Evolutionary conservation across 2,329 filamentous ascomycete species (phyloP).

Genomic region (Fusarium continuum): DNA sequence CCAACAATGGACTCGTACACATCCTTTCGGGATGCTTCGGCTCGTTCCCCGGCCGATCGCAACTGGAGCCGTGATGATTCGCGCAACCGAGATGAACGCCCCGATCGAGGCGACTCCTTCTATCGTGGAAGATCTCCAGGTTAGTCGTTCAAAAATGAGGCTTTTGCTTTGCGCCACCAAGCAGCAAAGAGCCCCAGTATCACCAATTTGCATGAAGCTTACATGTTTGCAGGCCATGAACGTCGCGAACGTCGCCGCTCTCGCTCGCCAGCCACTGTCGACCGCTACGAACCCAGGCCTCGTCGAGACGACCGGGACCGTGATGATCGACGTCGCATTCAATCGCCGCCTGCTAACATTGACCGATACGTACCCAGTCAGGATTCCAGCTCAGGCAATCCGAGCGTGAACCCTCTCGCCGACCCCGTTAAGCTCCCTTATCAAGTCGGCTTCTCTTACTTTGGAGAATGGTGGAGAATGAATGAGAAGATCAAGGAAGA

Average conservation of each 20-base stretch:
- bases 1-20: slow-evolving; percentile 63
- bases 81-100: slow-evolving; percentile 59
- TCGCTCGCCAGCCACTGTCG: slow-evolving; percentile 75
- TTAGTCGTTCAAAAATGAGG: slow-evolving; percentile 54
- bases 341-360: slow-evolving; percentile 75
- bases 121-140: slow-evolving; percentile 76
- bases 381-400: slow-evolving; percentile 55
- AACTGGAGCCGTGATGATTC: slow-evolving; percentile 64
- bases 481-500: slow-evolving; percentile 87
- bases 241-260: slow-evolving; percentile 71
- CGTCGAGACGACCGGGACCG: slow-evolving; percentile 74
- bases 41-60: slow-evolving; percentile 63
- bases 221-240: slow-evolving; percentile 58
- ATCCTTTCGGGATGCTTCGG: slow-evolving; percentile 61
- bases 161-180: not conserved
- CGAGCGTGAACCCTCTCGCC: slow-evolving; percentile 70
- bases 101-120: slow-evolving; percentile 63
- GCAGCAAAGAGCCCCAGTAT: not conserved
- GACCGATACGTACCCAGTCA: slow-evolving; percentile 87
- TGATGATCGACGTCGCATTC: slow-evolving; percentile 70
- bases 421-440: slow-evolving; percentile 79
- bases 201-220: not conserved
- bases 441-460: slow-evolving; percentile 86
- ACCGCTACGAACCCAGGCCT: slow-evolving; percentile 77
- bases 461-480: slow-evolving; percentile 85